These are phyloP conservation scores for Termitomyces sp. DNA, from an alignment of 768 basidiomycete genomes.

Conservation along the genomic window DNA sequence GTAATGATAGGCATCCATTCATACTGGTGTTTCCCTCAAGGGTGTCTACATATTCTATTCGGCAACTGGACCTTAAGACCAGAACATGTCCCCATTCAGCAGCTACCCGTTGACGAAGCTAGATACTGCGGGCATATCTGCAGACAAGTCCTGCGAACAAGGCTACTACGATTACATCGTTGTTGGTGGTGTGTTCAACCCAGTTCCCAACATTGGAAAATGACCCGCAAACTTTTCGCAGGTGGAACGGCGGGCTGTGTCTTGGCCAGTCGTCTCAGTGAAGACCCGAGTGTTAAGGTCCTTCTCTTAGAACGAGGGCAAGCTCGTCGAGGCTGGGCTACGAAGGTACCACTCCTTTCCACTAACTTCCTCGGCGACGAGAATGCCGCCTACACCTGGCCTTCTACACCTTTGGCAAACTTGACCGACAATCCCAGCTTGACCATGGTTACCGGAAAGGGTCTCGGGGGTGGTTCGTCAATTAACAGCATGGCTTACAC, in stretches of 20 bases:
- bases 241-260: constrained; percentile 37
- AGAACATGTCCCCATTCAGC: too few relatives aligned
- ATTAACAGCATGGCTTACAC: constrained; percentile 25
- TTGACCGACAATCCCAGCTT: constrained; percentile 8
- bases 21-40: too few relatives aligned
- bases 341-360: constrained; percentile 28
- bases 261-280: constrained; percentile 30
- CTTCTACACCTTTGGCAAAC: constrained; percentile 10
- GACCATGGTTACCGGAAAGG: constrained; percentile 18
- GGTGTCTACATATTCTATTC: too few relatives aligned
- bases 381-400: constrained; percentile 12
- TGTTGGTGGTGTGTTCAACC: not conserved
- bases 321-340: constrained; percentile 21
- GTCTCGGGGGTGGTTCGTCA: constrained; percentile 22
- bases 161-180: constrained; percentile 4
- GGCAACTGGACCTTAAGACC: too few relatives aligned
- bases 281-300: constrained; percentile 21
- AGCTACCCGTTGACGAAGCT: too few relatives aligned
- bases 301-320: constrained; percentile 30
- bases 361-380: constrained; percentile 15
- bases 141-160: not conserved
- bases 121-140: too few relatives aligned
- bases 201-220: not conserved
- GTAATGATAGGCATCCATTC: too few relatives aligned
- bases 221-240: not conserved